Base-by-base conservation (phyloP, 495 filamentous ascomycete genomes). In the Patellaria atrata region DNA sequence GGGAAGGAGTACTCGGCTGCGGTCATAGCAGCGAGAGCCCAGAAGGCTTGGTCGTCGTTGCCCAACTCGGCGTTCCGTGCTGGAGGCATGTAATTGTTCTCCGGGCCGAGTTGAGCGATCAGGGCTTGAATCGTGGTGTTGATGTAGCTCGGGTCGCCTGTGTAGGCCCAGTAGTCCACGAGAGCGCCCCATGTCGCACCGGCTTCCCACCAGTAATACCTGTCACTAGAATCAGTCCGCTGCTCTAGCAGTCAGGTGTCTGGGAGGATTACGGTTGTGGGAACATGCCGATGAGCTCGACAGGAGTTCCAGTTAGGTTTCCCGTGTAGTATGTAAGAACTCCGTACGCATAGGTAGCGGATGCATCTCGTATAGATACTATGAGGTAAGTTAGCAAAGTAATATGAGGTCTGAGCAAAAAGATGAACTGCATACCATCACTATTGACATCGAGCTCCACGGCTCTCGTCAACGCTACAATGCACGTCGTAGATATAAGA, bases 21-120 rank as follows among this genome's bases (percentile, higher is more conserved):
- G 5, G 77, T 63, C 37, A 91, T 71, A 32, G 77, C 70, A 16
- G 76, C 63, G 21, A 87, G 63, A 2, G 65, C 76, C 83, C 83
- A 92, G 51, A 86, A 86, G 11, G 76, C 75, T 53, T 85, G 80
- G 45, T 82, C 77, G 41, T 82, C 76, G 47, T 82, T 82, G 1
- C 76, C 77, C 40, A 48, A 34, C 12, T 48, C 29, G 23, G 38
- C 40, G 27, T 35, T 42, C 20, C 39, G 37, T 27, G 34, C 40
- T 7, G 51, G 48, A 8, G 47, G 29, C 9, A 60, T 51, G 40
- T 47, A 54, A 48, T 61, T 43, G 21, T 53, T 45, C 18, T 48
- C 38, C 4, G 57, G 55, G 3, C 58, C 58, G 21, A 52, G 38
- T 26, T 61, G 56, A 8, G 57, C 51, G 4, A 50, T 30, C 16